These are phyloP conservation scores for Mycosarcoma maydis DNA, from an alignment of 1,284 basidiomycete species.

Conservation along the genomic window DNA sequence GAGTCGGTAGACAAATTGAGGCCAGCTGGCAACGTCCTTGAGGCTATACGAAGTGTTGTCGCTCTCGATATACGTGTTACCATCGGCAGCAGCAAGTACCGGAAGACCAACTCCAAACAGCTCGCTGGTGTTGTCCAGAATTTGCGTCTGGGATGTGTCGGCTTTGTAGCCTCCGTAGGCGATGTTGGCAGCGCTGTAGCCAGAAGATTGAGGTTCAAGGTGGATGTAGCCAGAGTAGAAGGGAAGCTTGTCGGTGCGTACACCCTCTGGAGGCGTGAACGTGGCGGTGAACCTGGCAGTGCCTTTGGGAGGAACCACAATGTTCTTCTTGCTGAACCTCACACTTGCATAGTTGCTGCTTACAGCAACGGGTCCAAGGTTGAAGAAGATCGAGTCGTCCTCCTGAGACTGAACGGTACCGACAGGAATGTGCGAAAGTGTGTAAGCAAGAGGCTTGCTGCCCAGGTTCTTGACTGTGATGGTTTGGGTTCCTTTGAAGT, in stretches of 20 bases:
- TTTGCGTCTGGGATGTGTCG: conserved; percentile 33
- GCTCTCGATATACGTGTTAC: conserved; percentile 31
- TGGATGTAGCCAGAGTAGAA: conserved; percentile 75
- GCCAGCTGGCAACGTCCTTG: conserved; percentile 21
- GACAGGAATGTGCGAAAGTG: conserved; percentile 52
- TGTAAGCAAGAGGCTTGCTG: conserved; percentile 50
- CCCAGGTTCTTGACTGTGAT: conserved; percentile 57
- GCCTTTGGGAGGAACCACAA: conserved; percentile 67
- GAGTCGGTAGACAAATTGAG: conserved; percentile 44
- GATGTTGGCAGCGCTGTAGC: conserved; percentile 39
- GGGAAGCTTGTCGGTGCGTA: conserved; percentile 71
- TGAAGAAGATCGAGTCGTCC: conserved; percentile 52
- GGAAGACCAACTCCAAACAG: conserved; percentile 45
- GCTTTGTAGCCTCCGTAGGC: conserved; percentile 48
- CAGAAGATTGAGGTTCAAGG: conserved; percentile 60
- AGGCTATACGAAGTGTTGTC: conserved; percentile 37
- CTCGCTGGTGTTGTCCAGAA: conserved; percentile 47
- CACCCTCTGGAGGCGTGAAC: conserved; percentile 69
- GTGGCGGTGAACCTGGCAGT: conserved; percentile 62
- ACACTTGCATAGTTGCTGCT: conserved; percentile 70
- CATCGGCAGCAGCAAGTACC: conserved; percentile 28
- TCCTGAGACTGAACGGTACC: conserved; percentile 64
- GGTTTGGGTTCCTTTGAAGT: conserved; percentile 36
- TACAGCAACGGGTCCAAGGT: conserved; percentile 71
- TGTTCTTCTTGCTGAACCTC: conserved; percentile 66